Base-by-base conservation (phyloP, 2,329 filamentous ascomycete genomes). In the Fusarium anguioides region DNA sequence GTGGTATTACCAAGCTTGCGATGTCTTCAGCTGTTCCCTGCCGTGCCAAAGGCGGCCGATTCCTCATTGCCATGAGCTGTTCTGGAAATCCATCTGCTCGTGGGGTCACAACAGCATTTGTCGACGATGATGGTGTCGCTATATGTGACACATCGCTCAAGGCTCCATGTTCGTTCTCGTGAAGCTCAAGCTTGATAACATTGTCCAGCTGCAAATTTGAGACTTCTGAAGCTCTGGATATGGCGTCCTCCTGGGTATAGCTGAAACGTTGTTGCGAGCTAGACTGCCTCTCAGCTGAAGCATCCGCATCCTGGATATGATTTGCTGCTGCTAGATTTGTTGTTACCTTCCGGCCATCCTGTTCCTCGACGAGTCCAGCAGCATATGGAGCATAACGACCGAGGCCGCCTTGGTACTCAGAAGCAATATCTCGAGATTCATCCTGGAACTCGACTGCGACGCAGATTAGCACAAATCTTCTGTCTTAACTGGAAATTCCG, bases 401-500 rank as follows among this genome's bases (percentile, higher is more conserved):
- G 23, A 90, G 80, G 0, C 95, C 95, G 6, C 93, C 94, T 51
- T 87, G 84, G 76, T 98, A 98, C 76, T 97, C 94, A 2, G 92
- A 95, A 8, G 95, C 95, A 76, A 97, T 96, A 44, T 91, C 86
- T 27, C 94, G 87, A 21, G 94, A 97, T 75, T 98, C 94, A 75
- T 97, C 95, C 72, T 91, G 86, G 70, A 98, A 97, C 50, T 87
- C 84, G 15, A 97, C 88, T 86, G 20, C 21, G 14, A 24, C 20
- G 17, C 4, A 15, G 29, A 37, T 72, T 41, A 72, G 57, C 39
- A 63, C 40, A 60, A 18, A 21, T 23, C 21, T 29, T 40, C 18
- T 10, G 21, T 23, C 17, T 26, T 5, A 37, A 36, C 24, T 17
- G 10, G 37, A 29, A 26, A 36, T 26, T n/a, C 44, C 72, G 37